Evolutionary conservation across 306 rosid species (phyloP).

Genomic region (Hylodesmum podocarpum): DNA sequence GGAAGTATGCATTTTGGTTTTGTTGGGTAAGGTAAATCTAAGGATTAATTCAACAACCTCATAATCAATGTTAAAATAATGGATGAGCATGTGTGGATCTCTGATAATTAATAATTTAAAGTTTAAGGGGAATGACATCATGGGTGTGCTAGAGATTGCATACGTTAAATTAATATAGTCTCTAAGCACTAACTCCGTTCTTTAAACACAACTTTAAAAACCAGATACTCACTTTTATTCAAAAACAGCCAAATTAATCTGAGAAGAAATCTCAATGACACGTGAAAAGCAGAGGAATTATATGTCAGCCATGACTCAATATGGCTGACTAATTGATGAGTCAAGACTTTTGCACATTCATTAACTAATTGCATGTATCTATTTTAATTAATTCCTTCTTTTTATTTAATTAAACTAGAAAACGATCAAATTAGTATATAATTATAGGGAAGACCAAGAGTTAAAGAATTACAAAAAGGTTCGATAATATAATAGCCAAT

Average conservation of each 20-base stretch:
- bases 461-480: not conserved
- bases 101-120: constrained; percentile 25
- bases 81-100: constrained; percentile 36
- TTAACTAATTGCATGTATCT: not conserved
- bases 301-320: not conserved
- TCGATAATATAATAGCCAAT: not conserved
- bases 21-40: constrained; percentile 29
- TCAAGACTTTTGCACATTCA: not conserved
- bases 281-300: constrained; percentile 27
- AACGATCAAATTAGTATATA: not conserved
- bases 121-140: constrained; percentile 40
- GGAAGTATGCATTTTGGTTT: not conserved
- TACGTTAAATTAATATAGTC: constrained; percentile 3
- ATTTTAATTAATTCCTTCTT: not conserved
- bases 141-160: not conserved
- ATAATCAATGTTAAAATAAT: constrained; percentile 35
- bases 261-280: constrained; percentile 8
- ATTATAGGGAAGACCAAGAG: not conserved
- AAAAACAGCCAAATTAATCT: not conserved
- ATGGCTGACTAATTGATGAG: not conserved
- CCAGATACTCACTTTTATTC: constrained; percentile 34
- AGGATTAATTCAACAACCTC: constrained; percentile 44
- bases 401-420: not conserved
- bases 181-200: constrained; percentile 14
- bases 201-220: constrained; percentile 19